Conservation (phyloP, 345 rosid species). For the Hevea brasiliensis region DNA sequence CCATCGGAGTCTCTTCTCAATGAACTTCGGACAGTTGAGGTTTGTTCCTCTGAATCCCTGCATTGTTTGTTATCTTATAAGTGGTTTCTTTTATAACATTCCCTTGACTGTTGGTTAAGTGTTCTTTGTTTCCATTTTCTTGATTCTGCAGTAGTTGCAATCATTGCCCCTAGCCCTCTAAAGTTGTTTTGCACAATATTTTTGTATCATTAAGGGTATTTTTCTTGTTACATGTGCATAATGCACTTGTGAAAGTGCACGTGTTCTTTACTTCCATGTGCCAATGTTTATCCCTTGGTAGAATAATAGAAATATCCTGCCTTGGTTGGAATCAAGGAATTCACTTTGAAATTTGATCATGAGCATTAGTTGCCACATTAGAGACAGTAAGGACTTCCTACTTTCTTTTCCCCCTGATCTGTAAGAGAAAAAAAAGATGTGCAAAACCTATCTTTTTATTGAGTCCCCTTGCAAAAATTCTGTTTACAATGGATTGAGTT, state of each 20-base stretch:
- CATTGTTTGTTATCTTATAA: constrained; percentile 7
- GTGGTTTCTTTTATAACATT: not conserved
- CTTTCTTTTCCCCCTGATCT: not conserved
- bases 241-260: not conserved
- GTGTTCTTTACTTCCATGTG: not conserved
- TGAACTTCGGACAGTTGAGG: constrained; percentile 97
- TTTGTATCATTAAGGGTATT: not conserved
- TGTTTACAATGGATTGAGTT: too few species aligned
- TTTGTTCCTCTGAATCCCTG: constrained; percentile 38
- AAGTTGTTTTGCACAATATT: not conserved
- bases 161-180: not conserved
- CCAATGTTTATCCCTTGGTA: not conserved
- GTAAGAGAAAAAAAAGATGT: not conserved
- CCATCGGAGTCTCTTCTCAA: constrained; percentile 93
- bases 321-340: not conserved
- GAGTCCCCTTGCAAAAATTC: too few species aligned
- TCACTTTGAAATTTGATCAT: not conserved
- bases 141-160: not conserved
- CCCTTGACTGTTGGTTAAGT: not conserved
- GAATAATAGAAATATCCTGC: not conserved
- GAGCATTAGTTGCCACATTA: not conserved
- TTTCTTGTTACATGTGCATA: not conserved
- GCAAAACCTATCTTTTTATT: too few species aligned
- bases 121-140: not conserved
- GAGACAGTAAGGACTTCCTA: not conserved